Evolutionary conservation across 2,329 filamentous ascomycete species (phyloP).

Genomic region (Thielaviopsis euricoi): DNA sequence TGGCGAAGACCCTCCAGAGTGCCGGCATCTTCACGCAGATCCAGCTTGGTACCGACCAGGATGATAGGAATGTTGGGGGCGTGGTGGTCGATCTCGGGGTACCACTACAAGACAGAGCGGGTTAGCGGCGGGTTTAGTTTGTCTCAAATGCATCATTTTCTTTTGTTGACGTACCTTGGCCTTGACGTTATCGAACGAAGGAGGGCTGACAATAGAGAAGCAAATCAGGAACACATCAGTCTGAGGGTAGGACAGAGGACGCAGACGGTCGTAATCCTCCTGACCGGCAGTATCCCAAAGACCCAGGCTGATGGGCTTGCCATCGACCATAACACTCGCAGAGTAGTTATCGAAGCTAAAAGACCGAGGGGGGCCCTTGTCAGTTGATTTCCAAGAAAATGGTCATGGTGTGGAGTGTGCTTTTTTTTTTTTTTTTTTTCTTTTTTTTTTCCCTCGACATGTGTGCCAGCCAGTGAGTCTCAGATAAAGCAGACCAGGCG

Average conservation of each 20-base stretch:
- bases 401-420: not conserved
- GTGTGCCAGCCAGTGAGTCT: no score
- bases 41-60: constrained; percentile 90
- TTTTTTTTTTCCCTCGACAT: not conserved
- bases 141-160: not conserved
- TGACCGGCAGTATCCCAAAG: constrained; percentile 98
- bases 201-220: constrained; percentile 94
- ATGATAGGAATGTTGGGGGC: constrained; percentile 92
- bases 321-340: constrained; percentile 96
- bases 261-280: constrained; percentile 92
- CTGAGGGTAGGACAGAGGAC: constrained; percentile 92
- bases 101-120: constrained; percentile 48
- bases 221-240: constrained; percentile 97
- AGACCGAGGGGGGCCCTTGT: constrained; percentile 13
- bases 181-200: constrained; percentile 97
- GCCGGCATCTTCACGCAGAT: constrained; percentile 74
- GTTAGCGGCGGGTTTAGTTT: constrained; percentile 8
- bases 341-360: constrained; percentile 97
- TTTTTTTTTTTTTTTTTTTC: no score
- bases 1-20: constrained; percentile 69
- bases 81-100: constrained; percentile 92
- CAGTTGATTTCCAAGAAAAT: not conserved
- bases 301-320: constrained; percentile 90
- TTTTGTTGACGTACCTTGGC: constrained; percentile 59
- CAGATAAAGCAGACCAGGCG: no score